phyloP scores from a whole-genome alignment of 2,329 filamentous ascomycete species.

The Aspergillus sp. region DNA sequence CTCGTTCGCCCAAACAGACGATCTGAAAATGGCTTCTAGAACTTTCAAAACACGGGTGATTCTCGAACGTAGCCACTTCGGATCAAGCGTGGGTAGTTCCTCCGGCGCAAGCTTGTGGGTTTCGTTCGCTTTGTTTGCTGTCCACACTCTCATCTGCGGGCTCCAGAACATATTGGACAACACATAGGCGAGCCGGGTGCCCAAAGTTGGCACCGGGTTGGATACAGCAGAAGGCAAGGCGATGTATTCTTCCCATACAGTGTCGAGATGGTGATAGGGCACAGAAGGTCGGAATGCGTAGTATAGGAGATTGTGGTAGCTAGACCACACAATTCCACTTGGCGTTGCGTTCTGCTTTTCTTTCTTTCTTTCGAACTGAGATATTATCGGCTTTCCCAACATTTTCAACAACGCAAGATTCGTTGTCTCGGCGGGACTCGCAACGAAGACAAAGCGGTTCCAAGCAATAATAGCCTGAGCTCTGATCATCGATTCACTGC shows the following conservation, averaged over 20 bases:
- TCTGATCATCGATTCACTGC: conserved; percentile 67
- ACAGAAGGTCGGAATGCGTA: conserved; percentile 74
- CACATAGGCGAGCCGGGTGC: conserved; percentile 64
- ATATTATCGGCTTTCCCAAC: conserved; percentile 66
- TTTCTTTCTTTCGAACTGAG: conserved; percentile 66
- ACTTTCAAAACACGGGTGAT: conserved; percentile 63
- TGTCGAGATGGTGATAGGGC: conserved; percentile 64
- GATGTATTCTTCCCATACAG: conserved; percentile 76
- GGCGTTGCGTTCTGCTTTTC: conserved; percentile 48
- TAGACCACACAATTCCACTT: conserved; percentile 63
- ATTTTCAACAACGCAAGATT: conserved; percentile 58
- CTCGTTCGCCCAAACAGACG: conserved; percentile 49
- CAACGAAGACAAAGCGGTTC: conserved; percentile 77
- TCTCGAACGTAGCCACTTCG: conserved; percentile 82
- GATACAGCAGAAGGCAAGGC: conserved; percentile 60
- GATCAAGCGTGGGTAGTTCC: conserved; percentile 81
- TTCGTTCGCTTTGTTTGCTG: conserved; percentile 67
- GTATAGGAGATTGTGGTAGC: conserved; percentile 78
- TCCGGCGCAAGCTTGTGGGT: conserved; percentile 58
- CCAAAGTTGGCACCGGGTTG: conserved; percentile 49
- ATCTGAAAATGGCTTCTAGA: conserved; percentile 54
- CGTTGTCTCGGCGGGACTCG: conserved; percentile 63
- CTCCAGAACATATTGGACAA: conserved; percentile 65
- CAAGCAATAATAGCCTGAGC: conserved; percentile 80
- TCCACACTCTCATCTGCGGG: conserved; percentile 63